Base-by-base conservation (phyloP, 176 grass and related monocot genomes). In the Rhipidocladum racemiflorum region DNA sequence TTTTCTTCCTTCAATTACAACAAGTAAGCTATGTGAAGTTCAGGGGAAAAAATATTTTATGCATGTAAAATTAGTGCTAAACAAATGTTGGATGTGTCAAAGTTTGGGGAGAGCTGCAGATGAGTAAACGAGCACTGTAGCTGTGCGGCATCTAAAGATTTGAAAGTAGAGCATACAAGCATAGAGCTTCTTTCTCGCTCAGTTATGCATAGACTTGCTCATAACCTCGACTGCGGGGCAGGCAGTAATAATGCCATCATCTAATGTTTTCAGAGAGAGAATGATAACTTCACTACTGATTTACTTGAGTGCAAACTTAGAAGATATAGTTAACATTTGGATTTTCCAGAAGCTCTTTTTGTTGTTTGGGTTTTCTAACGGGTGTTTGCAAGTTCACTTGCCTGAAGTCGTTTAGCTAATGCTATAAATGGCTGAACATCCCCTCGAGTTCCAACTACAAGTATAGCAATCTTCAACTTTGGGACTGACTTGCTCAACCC, bases 401-500 rank as follows among this genome's bases (percentile, higher is more conserved):
- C 95, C 90, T 93, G 95, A 72, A 98, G 92, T 75, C 89, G 84
- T 87, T 93, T 98, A 53, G 92, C 90, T 87, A 98, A 88, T 87
- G 95, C 95, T 89, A 98, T 95, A 84, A 98, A 98, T 89, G 95
- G 95, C 55, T 98, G 92, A 73, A 98, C 92, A 86, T 98, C 95
- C 70, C 95, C 95, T 88, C 92, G 87, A 72, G 95, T 98, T 83
- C 95, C 95, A 86, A 98, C 90, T 68, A 98, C 92, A 81, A 98
- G 90, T 84, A 98, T 98, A 65, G 85, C 95, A 78, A 98, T 92
- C 87, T 91, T 98, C 86, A 98, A 82, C 86, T 84, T 98, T 67
- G 95, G 95, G 51, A 95, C 91, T 79, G 90, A 90, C 81, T 95
- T 98, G 72, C 61, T 95, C 49, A 62, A 76, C 69, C 86, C 79